A percentile compares a stretch with the other conserved stretches of the same genome.
These are phyloP conservation scores for Sarocladiaceae sp. DNA, from an alignment of 2,329 filamentous ascomycete species.

Conservation along the genomic window DNA sequence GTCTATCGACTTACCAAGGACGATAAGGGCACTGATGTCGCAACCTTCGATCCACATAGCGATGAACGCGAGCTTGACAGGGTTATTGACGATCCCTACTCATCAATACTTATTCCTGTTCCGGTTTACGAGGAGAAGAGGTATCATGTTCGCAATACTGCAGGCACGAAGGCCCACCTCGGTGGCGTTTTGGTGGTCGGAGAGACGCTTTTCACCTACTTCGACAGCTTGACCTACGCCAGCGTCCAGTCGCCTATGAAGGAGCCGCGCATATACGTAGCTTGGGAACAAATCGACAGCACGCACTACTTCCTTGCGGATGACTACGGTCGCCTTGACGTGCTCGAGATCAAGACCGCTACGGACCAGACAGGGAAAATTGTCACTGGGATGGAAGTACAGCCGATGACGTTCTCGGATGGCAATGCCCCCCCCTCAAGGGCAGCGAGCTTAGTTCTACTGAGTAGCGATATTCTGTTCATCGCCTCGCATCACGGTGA, in stretches of 20 bases:
- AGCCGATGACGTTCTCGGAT: constrained; percentile 28
- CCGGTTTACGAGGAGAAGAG: constrained; percentile 51
- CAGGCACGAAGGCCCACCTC: constrained; percentile 47
- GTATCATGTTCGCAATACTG: constrained; percentile 51
- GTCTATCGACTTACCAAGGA: constrained; percentile 54
- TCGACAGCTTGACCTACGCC: constrained; percentile 69
- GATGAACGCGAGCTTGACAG: constrained; percentile 48
- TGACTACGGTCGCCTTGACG: constrained; percentile 78
- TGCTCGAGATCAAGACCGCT: constrained; percentile 70
- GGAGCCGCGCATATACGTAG: constrained; percentile 80
- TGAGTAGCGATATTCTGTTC: constrained; percentile 68
- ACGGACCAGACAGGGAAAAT: constrained; percentile 58
- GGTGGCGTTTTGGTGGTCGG: constrained; percentile 71
- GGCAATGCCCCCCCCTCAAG: constrained; percentile 52
- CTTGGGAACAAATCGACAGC: constrained; percentile 80
- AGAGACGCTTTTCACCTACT: constrained; percentile 77
- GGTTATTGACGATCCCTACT: constrained; percentile 47
- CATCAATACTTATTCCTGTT: constrained; percentile 58
- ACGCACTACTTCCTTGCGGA: constrained; percentile 84
- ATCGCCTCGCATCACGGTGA: constrained; percentile 91
- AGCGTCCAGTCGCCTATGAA: constrained; percentile 58
- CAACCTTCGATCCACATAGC: constrained; percentile 47
- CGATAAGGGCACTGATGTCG: constrained; percentile 48
- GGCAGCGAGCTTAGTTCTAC: constrained; percentile 71
- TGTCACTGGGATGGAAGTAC: constrained; percentile 67